These are phyloP conservation scores for Durusdinium trenchii DNA, from an alignment of 73 alveolate genomes.

Conservation along the genomic window DNA sequence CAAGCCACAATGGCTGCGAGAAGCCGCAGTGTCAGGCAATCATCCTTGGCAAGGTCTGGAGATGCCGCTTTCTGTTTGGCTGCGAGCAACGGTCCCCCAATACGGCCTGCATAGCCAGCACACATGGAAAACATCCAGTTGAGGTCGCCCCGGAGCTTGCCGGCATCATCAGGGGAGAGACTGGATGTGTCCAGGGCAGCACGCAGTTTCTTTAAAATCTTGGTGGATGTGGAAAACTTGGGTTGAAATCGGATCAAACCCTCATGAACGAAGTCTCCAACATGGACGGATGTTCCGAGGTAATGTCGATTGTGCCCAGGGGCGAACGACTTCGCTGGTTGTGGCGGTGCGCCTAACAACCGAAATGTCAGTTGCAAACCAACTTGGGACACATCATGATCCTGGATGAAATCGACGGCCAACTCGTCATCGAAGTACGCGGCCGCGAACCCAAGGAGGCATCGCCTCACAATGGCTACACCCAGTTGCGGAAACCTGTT, in stretches of 20 bases:
- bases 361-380: background rate
- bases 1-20: too few relatives aligned
- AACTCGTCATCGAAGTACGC: constrained; percentile 49
- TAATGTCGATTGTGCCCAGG: background rate
- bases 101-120: too few relatives aligned
- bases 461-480: background rate
- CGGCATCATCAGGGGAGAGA: background rate
- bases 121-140: too few relatives aligned
- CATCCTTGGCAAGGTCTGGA: too few relatives aligned
- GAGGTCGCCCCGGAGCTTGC: too few relatives aligned
- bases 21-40: too few relatives aligned
- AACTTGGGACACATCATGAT: background rate
- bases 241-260: constrained; percentile 4
- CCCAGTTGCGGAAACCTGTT: background rate
- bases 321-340: background rate
- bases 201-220: background rate
- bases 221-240: background rate
- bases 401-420: background rate
- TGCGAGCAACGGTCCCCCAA: too few relatives aligned
- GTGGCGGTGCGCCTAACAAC: background rate
- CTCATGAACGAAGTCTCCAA: background rate
- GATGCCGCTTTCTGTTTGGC: too few relatives aligned
- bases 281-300: background rate
- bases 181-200: background rate
- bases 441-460: background rate